Conservation (phyloP, 2,329 filamentous ascomycete genomes). For the Rhynchosporium secalis region DNA sequence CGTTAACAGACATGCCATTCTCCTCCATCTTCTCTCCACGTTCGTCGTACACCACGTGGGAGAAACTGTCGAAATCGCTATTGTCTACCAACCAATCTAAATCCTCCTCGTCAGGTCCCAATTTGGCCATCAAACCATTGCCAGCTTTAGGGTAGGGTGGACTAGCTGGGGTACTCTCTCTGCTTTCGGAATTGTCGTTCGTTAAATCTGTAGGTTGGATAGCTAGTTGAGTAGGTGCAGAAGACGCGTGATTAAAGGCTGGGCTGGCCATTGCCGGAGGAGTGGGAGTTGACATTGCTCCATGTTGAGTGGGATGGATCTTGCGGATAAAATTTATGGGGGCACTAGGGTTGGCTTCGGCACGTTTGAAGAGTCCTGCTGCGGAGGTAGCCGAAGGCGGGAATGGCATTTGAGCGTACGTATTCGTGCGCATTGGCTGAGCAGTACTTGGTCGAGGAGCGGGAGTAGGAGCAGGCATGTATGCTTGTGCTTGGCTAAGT, state of each 20-base stretch:
- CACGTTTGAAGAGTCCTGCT: constrained; percentile 40
- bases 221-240: constrained; percentile 31
- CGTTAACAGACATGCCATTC: constrained; percentile 28
- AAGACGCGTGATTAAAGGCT: constrained; percentile 27
- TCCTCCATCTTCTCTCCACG: constrained; percentile 33
- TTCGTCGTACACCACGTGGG: constrained; percentile 38
- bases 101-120: constrained; percentile 59
- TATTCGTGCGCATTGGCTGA: constrained; percentile 28
- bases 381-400: constrained; percentile 39
- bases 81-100: constrained; percentile 63
- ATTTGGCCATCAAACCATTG: constrained; percentile 53
- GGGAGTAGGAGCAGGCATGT: constrained; percentile 19
- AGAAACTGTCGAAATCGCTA: constrained; percentile 40
- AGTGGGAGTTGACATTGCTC: constrained; percentile 54
- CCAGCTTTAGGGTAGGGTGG: constrained; percentile 64
- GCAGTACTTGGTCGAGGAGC: constrained; percentile 16
- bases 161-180: constrained; percentile 55
- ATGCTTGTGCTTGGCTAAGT: constrained; percentile 23
- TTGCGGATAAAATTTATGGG: constrained; percentile 46
- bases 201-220: constrained; percentile 26
- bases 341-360: constrained; percentile 42
- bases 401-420: constrained; percentile 35
- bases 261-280: constrained; percentile 49
- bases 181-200: constrained; percentile 40
- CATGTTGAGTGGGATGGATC: constrained; percentile 32